Conservation (phyloP, 768 basidiomycete genomes). For the Panaeolus cyanescens region DNA sequence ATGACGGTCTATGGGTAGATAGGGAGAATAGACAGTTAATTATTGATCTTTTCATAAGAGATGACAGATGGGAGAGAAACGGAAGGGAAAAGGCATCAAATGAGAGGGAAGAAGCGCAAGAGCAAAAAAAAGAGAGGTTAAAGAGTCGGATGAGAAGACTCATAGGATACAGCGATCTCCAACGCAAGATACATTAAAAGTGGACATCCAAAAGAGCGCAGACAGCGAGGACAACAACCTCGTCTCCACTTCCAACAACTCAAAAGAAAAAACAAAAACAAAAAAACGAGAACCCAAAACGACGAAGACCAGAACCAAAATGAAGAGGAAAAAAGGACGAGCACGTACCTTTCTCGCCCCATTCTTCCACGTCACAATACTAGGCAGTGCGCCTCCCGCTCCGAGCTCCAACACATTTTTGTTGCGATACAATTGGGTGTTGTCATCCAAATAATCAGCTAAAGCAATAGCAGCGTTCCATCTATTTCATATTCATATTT, state of each 20-base stretch:
- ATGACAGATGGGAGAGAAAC: background rate
- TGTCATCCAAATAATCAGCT: slow-evolving; percentile 66
- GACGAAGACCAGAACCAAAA: background rate
- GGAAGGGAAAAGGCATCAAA: background rate
- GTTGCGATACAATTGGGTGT: slow-evolving; percentile 46
- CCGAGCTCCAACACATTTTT: slow-evolving; percentile 81
- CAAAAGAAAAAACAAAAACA: background rate
- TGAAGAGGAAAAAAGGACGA: background rate
- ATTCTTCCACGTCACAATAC: slow-evolving; percentile 70
- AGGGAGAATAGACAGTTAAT: no score
- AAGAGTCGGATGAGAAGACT: no score
- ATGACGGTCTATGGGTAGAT: slow-evolving; percentile 66
- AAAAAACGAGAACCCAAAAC: background rate
- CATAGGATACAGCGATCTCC: no score
- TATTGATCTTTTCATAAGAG: no score
- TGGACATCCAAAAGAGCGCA: no score
- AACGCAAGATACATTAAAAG: no score
- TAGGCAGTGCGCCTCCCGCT: slow-evolving; percentile 90
- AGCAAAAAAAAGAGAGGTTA: background rate
- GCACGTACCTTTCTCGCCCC: slow-evolving; percentile 66
- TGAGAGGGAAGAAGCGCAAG: background rate
- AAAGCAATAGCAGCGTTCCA: slow-evolving; percentile 83
- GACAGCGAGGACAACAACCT: no score
- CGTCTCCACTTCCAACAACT: no score
- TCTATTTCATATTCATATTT: slow-evolving; percentile 33